Base-by-base conservation (phyloP, 345 rosid genomes). In the Rhodamnia rubescens region DNA sequence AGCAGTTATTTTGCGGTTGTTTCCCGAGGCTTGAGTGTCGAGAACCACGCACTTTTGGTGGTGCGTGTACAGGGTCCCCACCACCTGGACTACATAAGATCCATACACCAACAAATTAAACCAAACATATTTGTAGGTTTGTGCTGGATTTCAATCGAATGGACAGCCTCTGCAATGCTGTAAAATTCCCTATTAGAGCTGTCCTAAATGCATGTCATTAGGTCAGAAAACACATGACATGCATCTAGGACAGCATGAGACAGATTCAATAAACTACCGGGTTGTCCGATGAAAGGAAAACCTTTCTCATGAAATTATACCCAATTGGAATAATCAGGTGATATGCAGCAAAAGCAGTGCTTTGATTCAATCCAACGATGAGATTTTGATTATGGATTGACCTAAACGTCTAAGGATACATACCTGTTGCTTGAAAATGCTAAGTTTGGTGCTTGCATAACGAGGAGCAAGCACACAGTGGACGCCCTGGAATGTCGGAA, bases 401-500 rank as follows among this genome's bases (percentile, higher is more conserved):
- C 78, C 24, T 32, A 18, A 69, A 69, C 24, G 22, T 69, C 78
- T 32, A 32, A 32, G 47, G 47, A 32, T 69, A 8, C 78, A 69
- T 87, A 94, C 97, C 94, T 92, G 94, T 87, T 93, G 97, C 87
- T 92, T 94, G 88, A 93, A 91, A 64, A 93, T 89, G 85, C 97
- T 93, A 81, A 94, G 94, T 88, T 94, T 94, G 86, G 85, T 92
- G 90, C 95, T 94, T 11, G 91, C 95, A 74, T 92, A 94, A 42
- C 95, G 95, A 86, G 97, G 95, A 53, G 97, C 89, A 49, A 94
- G 95, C 81, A 91, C 93, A 84, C 95, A 94, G 20, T 88, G 94
- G 74, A 94, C 95, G 29, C 87, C 88, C n/a, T n/a, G 1, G 97
- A 87, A 85, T 90, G 91, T 55, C 90, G 91, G 85, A 94, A 94